Conservation (phyloP, 768 basidiomycete species). For the Boletus reticuloceps region DNA sequence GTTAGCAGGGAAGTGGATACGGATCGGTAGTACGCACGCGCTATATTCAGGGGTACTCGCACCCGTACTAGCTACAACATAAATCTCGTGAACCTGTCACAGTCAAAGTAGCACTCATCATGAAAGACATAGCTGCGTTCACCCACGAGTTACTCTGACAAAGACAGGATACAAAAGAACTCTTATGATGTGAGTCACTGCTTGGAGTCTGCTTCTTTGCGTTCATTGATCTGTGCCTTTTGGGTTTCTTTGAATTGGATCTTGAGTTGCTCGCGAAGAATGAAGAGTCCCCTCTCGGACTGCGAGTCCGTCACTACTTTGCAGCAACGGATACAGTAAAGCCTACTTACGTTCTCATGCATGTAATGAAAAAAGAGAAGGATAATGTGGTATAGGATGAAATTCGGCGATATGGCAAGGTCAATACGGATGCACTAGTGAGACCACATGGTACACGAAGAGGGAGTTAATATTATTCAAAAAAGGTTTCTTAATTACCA, state of each 20-base stretch:
- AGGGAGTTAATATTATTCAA: slow-evolving; percentile 14
- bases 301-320: slow-evolving; percentile 3
- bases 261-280: slow-evolving; percentile 72
- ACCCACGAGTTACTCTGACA: background rate
- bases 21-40: slow-evolving; percentile 37
- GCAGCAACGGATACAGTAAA: background rate
- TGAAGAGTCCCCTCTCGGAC: slow-evolving; percentile 63
- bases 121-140: slow-evolving; percentile 66
- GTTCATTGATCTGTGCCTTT: slow-evolving; percentile 73
- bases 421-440: slow-evolving; percentile 32
- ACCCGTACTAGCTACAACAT: slow-evolving; percentile 47
- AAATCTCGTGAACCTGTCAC: slow-evolving; percentile 8
- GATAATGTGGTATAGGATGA: slow-evolving; percentile 76
- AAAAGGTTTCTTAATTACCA: slow-evolving; percentile 11
- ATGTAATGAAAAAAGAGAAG: slow-evolving; percentile 74
- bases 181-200: slow-evolving; percentile 75
- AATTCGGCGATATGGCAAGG: slow-evolving; percentile 46
- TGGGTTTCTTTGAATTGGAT: slow-evolving; percentile 68
- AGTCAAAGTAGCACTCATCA: slow-evolving; percentile 47
- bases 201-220: slow-evolving; percentile 77
- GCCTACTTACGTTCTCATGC: slow-evolving; percentile 51
- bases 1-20: background rate
- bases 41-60: slow-evolving; percentile 79
- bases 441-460: background rate
- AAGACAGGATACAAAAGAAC: slow-evolving; percentile 21